These are phyloP conservation scores for Candida silvicultrix DNA, from an alignment of 805 yeast species.

Conservation along the genomic window DNA sequence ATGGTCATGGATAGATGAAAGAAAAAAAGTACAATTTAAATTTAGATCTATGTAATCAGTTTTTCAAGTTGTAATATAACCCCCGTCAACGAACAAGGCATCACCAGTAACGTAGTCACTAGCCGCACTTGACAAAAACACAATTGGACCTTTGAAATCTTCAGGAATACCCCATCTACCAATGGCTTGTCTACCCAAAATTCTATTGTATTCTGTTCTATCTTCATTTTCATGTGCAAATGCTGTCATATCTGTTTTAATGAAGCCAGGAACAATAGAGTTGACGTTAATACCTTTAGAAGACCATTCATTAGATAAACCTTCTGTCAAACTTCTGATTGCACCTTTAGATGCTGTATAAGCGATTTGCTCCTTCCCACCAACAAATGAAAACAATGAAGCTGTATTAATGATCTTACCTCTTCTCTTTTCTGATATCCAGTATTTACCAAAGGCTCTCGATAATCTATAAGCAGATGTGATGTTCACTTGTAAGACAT, in stretches of 20 bases:
- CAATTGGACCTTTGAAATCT: constrained; percentile 64
- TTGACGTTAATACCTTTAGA: constrained; percentile 38
- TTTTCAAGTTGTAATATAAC: constrained; percentile 19
- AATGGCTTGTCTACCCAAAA: constrained; percentile 24
- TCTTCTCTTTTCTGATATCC: constrained; percentile 43
- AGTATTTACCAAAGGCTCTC: constrained; percentile 56
- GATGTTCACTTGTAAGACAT: constrained; percentile 65
- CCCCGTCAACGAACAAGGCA: constrained; percentile 74
- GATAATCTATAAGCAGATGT: constrained; percentile 77
- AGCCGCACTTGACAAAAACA: constrained; percentile 75
- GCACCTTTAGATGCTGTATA: constrained; percentile 87
- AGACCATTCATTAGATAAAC: constrained; percentile 58
- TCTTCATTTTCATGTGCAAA: constrained; percentile 18
- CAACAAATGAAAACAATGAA: constrained; percentile 43
- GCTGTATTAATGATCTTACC: constrained; percentile 85
- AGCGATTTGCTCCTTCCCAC: constrained; percentile 37
- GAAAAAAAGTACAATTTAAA: no score
- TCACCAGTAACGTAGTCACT: constrained; percentile 71
- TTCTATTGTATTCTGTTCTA: constrained; percentile 19
- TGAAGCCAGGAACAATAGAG: constrained; percentile 43
- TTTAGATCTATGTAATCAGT: no score
- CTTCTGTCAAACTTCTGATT: constrained; percentile 61
- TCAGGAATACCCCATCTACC: constrained; percentile 42
- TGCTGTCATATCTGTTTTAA: constrained; percentile 39
- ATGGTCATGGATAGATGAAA: no score